Evolutionary conservation across 495 filamentous ascomycete species (phyloP), one percentile per base, ranked within the genome.

Genomic region (Aspergillus taichungensis): DNA sequence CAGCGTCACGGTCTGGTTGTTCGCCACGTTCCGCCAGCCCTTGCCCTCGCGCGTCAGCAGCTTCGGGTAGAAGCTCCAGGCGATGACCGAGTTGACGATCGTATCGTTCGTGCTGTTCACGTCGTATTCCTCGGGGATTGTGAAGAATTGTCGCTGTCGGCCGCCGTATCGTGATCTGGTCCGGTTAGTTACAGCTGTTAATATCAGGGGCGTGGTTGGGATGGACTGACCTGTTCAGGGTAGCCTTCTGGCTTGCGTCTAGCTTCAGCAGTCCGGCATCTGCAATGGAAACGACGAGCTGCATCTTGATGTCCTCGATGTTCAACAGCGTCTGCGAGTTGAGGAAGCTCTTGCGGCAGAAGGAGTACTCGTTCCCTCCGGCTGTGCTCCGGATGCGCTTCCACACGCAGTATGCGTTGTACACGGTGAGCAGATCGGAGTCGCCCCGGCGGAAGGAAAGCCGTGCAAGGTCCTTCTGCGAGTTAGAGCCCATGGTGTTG

Each of bases 31-130:
- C 35, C 87, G 79, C 76, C 90, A 88, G 12, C 88, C 87, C 64
- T 88, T 94, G 32, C 87, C 88, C 41, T 97, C 89, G 42, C 82
- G 80, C 7, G 80, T 77, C 7, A 96, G 70, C 2, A 98, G 78
- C 54, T 95, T 96, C 3, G 92, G 92, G 54, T 98, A 95, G 70
- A 98, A 95, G 40, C 85, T 86, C 77, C 84, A 91, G 0, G 88
- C 85, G 42, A 95, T 82, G 31, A 94, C 85, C 0, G 88, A 84
- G 51, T 80, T 79, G 9, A 85, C 65, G 14, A 95, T 74, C 0
- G 76, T 46, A 43, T 97, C 88, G 47, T 94, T 94, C 34, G 75
- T 71, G 57, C 81, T 85, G 59, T 90, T 86, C 30, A 65, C 55
- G 50, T 90, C 79, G 46, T 86, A 82, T 13, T 77, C 65, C 40